Evolutionary conservation across 306 rosid species (phyloP).

Genomic region (Fragaria iinumae): DNA sequence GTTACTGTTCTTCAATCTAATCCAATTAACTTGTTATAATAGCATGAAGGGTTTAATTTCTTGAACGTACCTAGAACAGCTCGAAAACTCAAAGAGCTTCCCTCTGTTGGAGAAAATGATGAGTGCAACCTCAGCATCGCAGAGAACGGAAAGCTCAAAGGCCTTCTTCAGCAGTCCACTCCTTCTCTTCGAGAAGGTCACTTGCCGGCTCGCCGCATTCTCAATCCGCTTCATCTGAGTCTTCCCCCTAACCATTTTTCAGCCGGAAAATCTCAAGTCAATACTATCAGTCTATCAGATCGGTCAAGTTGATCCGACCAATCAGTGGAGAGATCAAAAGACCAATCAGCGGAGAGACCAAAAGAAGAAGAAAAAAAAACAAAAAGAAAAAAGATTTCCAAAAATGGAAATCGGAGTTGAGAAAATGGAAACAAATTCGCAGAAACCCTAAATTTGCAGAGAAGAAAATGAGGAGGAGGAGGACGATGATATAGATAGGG

Average conservation of each 20-base stretch:
- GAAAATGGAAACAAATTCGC: background rate
- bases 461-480: background rate
- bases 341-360: background rate
- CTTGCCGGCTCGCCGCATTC: slow-evolving; percentile 85
- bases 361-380: too few relatives aligned
- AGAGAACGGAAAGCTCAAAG: slow-evolving; percentile 87
- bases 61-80: slow-evolving; percentile 50
- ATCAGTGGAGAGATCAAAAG: background rate
- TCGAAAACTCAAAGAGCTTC: slow-evolving; percentile 85
- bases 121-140: slow-evolving; percentile 94
- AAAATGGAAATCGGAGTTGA: slow-evolving; percentile 23
- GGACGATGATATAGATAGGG: background rate
- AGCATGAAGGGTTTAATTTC: background rate
- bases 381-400: slow-evolving; percentile 17
- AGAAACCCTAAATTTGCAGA: slow-evolving; percentile 36
- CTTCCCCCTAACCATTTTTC: slow-evolving; percentile 79
- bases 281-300: background rate
- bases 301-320: slow-evolving; percentile 11
- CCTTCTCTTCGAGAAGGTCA: slow-evolving; percentile 82
- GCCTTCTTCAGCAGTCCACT: slow-evolving; percentile 89
- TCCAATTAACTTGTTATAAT: background rate
- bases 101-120: slow-evolving; percentile 82
- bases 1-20: background rate
- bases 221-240: slow-evolving; percentile 94
- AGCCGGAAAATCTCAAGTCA: slow-evolving; percentile 14